Base-by-base conservation (phyloP, 2,329 filamentous ascomycete genomes). In the Neopestalotiopsis rosae region DNA sequence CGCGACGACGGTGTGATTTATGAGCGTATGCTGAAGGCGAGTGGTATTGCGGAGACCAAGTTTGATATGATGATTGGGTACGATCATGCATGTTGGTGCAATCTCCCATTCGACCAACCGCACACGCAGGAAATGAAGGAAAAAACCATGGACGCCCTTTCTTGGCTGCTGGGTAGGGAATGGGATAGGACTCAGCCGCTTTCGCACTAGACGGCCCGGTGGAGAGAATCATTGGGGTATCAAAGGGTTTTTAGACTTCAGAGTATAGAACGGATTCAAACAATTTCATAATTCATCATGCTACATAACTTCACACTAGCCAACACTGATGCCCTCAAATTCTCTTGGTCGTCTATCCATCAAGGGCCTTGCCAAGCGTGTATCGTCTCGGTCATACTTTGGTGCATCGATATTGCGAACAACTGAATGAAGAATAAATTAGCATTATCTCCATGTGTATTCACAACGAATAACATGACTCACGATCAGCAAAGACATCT, bases 1-100 rank as follows among this genome's bases (percentile, higher is more conserved):
- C 67, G 67, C 6, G 67, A 68, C 34, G 67, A 68, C 10, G 52
- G 59, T 13, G 32, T 68, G 10, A 61, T 68, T n/a, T 68, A 65
- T 32, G 67, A 65, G 62, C 45, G 61, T 17, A 40, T 62, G 34
- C 5, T 62, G 13, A 42, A 12, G 17, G 14, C 32, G 1, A 40
- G 4, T 2, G 59, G 59, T 12, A 1, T 62, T 5, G 59, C 34
- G 3, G 59, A 62, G n/a, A 62, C 59, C 32, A 34, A 24, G n/a
- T 34, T 62, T 14, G 59, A 62, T 9, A 30, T 40, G 28, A 20
- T 62, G 28, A 12, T 38, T 2, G 59, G 59, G 5, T 40, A 62
- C 4, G 59, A 62, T 6, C 59, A 62, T 40, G 59, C 59, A 5
- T 62, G 59, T 30, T 62, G 59, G 59, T 62, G 59, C 3, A 62